phyloP scores from a whole-genome alignment of 2,329 filamentous ascomycete species.

The Akanthomyces lecanii region DNA sequence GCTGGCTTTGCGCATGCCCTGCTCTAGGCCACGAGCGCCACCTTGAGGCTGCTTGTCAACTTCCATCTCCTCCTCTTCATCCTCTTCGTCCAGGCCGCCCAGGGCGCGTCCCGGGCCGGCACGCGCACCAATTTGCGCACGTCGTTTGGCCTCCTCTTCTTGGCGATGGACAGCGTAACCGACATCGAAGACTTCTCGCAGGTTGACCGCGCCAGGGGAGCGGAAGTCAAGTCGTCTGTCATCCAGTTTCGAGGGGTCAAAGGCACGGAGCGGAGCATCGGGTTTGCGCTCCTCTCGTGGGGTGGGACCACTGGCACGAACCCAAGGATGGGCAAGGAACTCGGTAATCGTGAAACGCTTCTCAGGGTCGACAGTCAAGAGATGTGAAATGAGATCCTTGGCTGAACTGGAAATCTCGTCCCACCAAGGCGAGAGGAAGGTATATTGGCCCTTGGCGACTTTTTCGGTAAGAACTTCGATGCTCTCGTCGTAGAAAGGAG shows the following conservation, averaged over 20 bases:
- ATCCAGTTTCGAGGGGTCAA: slow-evolving; percentile 51
- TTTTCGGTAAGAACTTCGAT: slow-evolving; percentile 97
- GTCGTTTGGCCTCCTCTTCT: slow-evolving; percentile 90
- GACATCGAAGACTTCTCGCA: slow-evolving; percentile 96
- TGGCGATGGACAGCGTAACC: slow-evolving; percentile 96
- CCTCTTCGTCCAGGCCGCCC: slow-evolving; percentile 65
- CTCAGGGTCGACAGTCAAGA: slow-evolving; percentile 90
- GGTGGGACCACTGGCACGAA: slow-evolving; percentile 60
- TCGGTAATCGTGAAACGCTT: slow-evolving; percentile 91
- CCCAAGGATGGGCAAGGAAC: slow-evolving; percentile 94
- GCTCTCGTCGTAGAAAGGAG: slow-evolving; percentile 97
- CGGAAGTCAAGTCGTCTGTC: slow-evolving; percentile 85
- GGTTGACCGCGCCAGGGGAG: slow-evolving; percentile 88
- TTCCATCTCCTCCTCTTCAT: slow-evolving; percentile 61
- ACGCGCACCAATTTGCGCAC: slow-evolving; percentile 76
- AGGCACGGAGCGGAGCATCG: slow-evolving; percentile 43
- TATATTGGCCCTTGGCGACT: slow-evolving; percentile 93
- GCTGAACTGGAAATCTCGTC: slow-evolving; percentile 95
- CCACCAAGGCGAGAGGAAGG: slow-evolving; percentile 98
- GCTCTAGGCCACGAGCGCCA: slow-evolving; percentile 68
- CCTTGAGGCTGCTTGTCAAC: slow-evolving; percentile 56
- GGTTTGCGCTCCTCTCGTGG: slow-evolving; percentile 56
- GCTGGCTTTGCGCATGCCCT: slow-evolving; percentile 80
- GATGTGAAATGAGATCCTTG: slow-evolving; percentile 88
- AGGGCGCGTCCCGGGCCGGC: slow-evolving; percentile 54